Evolutionary conservation across 345 rosid species (phyloP).

Genomic region (Iberis pinnata): DNA sequence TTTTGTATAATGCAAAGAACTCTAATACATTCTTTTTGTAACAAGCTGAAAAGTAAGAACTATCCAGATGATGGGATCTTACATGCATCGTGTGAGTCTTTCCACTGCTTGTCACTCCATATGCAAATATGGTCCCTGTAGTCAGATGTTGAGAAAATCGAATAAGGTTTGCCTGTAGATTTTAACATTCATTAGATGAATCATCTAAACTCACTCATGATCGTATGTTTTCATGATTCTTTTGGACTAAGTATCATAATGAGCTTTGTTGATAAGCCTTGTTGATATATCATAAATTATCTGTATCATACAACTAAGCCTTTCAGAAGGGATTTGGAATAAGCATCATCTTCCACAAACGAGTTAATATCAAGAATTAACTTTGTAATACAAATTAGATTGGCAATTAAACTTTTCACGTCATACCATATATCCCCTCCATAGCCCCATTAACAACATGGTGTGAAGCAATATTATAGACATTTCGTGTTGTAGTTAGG

Average conservation of each 20-base stretch:
- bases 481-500: conserved; percentile 99
- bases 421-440: conserved; percentile 91
- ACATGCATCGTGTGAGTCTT: conserved; percentile 99
- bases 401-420: conserved; percentile 7
- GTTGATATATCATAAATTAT: conserved; percentile 10
- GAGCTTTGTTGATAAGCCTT: conserved; percentile 6
- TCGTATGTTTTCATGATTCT: not conserved
- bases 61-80: conserved; percentile 33
- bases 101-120: conserved; percentile 99
- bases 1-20: not conserved
- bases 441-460: conserved; percentile 91
- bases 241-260: not conserved
- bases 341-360: not conserved
- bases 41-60: conserved; percentile 8
- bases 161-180: not conserved
- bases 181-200: not conserved
- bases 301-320: not conserved
- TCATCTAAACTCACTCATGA: conserved; percentile 1
- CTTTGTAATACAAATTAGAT: conserved; percentile 10
- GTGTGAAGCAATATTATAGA: conserved; percentile 92
- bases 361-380: conserved; percentile 3
- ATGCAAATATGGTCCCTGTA: conserved; percentile 94
- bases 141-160: not conserved
- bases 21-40: not conserved
- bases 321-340: not conserved